These are phyloP conservation scores for Malbranchea zuffiana DNA, from an alignment of 2,329 filamentous ascomycete genomes.

Conservation along the genomic window DNA sequence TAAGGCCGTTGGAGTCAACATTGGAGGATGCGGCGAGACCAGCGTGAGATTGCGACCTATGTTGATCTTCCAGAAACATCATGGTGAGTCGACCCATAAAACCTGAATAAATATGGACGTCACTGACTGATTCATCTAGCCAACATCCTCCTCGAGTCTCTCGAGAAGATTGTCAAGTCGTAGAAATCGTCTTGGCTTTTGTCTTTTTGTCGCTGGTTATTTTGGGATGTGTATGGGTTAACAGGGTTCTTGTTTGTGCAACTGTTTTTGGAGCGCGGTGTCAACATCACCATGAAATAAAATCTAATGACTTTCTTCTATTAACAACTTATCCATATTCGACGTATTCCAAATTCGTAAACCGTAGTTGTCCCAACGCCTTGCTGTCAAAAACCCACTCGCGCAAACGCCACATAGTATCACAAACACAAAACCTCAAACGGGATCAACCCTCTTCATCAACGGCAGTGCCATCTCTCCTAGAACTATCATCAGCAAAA, in stretches of 20 bases:
- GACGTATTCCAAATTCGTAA: too few relatives aligned
- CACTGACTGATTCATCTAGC: constrained; percentile 28
- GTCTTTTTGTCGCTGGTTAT: not conserved
- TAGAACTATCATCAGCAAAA: constrained; percentile 14
- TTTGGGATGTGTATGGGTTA: not conserved
- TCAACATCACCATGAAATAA: too few relatives aligned
- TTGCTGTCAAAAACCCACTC: not conserved
- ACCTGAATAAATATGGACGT: constrained; percentile 13
- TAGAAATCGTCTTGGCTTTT: constrained; percentile 20
- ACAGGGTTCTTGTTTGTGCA: not conserved
- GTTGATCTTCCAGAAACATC: constrained; percentile 84
- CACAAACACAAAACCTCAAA: constrained; percentile 1
- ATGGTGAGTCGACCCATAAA: constrained; percentile 42
- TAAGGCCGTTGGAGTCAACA: constrained; percentile 73
- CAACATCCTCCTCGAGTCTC: constrained; percentile 65
- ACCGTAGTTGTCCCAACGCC: not conserved
- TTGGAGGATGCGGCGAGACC: constrained; percentile 65
- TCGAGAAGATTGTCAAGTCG: constrained; percentile 61
- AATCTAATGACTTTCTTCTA: too few relatives aligned
- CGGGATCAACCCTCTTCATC: constrained; percentile 33
- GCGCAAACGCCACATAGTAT: not conserved
- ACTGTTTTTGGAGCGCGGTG: too few relatives aligned
- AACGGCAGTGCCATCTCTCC: constrained; percentile 37
- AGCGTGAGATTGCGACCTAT: constrained; percentile 78
- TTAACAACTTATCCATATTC: too few relatives aligned